Evolutionary conservation across 257 asterid species (phyloP), one percentile per base, ranked within the genome.

Genomic region (Salvia rosmarinus): DNA sequence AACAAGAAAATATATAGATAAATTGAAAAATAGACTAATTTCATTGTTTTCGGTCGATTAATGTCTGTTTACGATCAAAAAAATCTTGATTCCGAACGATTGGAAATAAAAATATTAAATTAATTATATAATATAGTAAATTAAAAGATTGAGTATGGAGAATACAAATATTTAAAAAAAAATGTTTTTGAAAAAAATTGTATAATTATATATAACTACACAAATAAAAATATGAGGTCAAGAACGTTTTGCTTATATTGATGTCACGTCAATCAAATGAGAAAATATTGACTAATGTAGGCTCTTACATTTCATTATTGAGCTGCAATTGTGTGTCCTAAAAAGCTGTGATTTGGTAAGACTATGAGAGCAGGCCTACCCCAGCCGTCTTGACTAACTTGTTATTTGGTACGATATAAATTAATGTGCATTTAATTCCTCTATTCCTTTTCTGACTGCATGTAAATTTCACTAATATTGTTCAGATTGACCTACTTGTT

Each of bases 261-360:
- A 40, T 55, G 72, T 64, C 43, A 21, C 35, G 8, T 75, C 67
- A 50, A 44, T 30, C 6, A 2, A 10, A 35, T 13, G 58, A 9
- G 17, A 70, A 50, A 9, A 34, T 17, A 11, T 49, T 54, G 42
- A 32, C 28, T 40, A 14, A 57, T 56, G 30, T 25, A 57, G 44
- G 5, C 28, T 32, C 3, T 6, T 39, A 14, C n/a, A 44, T 42
- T 19, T 37, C 56, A 62, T 54, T 46, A 57, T 54, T 68, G 49
- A 75, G 63, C 39, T 64, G 40, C 71, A 61, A 69, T 74, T 70
- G 70, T 50, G 20, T n/a, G 51, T 66, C 59, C 70, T 40, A 42
- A 21, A 78, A 86, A 84, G 89, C 88, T 86, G 88, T 77, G 68
- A 62, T 75, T 79, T 76, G 82, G 82, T 68, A 75, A 44, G 80